Evolutionary conservation across 352 stramenopile genomes (phyloP).

Genomic region (Phytophthora sojae): DNA sequence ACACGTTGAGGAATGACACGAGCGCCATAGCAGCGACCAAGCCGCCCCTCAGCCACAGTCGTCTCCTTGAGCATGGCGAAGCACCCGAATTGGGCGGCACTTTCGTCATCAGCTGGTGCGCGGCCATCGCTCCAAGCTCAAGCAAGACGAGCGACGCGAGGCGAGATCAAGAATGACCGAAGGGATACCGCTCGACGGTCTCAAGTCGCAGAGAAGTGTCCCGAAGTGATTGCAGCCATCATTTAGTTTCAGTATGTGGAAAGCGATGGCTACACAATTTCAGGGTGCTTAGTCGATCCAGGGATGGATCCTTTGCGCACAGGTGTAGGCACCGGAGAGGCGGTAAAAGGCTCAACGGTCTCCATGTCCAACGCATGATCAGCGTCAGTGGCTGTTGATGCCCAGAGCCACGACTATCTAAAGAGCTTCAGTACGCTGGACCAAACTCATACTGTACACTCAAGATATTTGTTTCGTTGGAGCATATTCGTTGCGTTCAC

Average conservation of each 20-base stretch:
- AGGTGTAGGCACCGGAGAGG: not conserved
- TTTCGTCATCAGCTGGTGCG: constrained; percentile 16
- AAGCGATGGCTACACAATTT: not conserved
- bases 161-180: constrained; percentile 15
- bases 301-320: constrained; percentile 5
- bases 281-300: constrained; percentile 20
- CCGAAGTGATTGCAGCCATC: constrained; percentile 12
- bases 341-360: constrained; percentile 8
- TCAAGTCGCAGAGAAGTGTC: constrained; percentile 3
- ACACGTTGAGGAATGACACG: constrained; percentile 24
- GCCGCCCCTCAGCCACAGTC: constrained; percentile 18
- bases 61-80: constrained; percentile 13
- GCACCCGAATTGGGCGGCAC: constrained; percentile 3
- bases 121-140: not conserved
- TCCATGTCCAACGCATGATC: constrained; percentile 14
- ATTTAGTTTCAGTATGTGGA: not conserved
- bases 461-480: not conserved
- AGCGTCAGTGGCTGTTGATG: not conserved
- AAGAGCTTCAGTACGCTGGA: no score
- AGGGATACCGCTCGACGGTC: constrained; percentile 6
- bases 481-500: not conserved
- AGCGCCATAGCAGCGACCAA: constrained; percentile 27
- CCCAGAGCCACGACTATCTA: not conserved
- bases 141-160: not conserved
- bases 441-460: no score